Evolutionary conservation across 129 eudicot species (phyloP).

Genomic region (Oenanthe sinensis): DNA sequence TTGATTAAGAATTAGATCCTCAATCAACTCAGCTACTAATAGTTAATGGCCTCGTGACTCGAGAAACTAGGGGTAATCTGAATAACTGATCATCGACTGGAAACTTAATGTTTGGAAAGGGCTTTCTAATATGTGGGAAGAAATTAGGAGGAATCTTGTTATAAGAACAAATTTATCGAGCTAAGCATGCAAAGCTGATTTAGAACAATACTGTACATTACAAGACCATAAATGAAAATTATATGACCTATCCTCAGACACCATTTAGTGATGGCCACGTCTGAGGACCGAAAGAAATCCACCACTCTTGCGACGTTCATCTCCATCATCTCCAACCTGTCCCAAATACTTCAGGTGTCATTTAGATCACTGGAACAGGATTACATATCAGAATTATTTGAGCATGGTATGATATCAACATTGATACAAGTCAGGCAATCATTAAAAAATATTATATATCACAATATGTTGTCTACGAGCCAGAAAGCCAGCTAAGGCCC

Average conservation of each 20-base stretch:
- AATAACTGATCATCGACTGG: background rate
- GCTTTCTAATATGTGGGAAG: background rate
- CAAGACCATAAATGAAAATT: background rate
- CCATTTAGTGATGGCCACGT: conserved; percentile 42
- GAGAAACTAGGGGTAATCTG: background rate
- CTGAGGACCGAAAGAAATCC: conserved; percentile 70
- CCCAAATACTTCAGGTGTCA: conserved; percentile 15
- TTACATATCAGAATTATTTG: background rate
- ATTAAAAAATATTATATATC: background rate
- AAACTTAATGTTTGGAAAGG: background rate
- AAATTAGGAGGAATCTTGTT: background rate
- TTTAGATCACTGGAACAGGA: background rate
- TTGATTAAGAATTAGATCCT: background rate
- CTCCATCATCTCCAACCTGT: conserved; percentile 61
- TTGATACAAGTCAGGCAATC: background rate
- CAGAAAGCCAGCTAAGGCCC: background rate
- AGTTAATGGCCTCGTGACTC: background rate
- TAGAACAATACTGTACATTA: conserved; percentile 11
- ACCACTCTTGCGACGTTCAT: conserved; percentile 48
- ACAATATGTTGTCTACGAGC: background rate
- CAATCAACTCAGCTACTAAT: too few relatives aligned
- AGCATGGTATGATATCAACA: background rate
- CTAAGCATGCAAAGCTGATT: background rate
- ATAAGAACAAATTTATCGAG: background rate
- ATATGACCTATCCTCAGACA: background rate